A percentile compares a stretch with the other conserved stretches of the same genome.
Conservation (phyloP, 2,329 filamentous ascomycete species). For the Monosporascus sp. region DNA sequence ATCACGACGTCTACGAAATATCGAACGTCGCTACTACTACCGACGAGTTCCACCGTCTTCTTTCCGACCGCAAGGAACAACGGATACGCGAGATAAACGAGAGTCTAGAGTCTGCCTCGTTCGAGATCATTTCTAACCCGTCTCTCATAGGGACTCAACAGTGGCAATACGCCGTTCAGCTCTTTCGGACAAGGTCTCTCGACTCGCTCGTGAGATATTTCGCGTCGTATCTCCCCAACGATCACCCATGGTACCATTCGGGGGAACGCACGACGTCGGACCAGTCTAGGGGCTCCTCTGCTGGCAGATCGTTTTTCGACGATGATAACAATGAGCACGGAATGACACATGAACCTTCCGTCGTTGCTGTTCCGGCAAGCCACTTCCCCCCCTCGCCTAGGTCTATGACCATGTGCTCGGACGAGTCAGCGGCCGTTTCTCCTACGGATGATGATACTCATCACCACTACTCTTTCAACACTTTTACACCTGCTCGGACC, state of each 20-base stretch:
- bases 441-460: slow-evolving; percentile 28
- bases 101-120: slow-evolving; percentile 51
- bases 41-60: slow-evolving; percentile 50
- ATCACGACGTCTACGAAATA: slow-evolving; percentile 57
- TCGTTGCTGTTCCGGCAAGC: slow-evolving; percentile 24
- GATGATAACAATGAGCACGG: slow-evolving; percentile 34
- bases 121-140: slow-evolving; percentile 58
- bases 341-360: slow-evolving; percentile 42
- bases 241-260: slow-evolving; percentile 38
- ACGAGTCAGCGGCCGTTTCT: slow-evolving; percentile 36
- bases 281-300: slow-evolving; percentile 23
- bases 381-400: slow-evolving; percentile 42
- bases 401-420: slow-evolving; percentile 45
- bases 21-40: slow-evolving; percentile 44
- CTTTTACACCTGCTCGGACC: slow-evolving; percentile 40
- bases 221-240: slow-evolving; percentile 51
- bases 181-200: slow-evolving; percentile 54
- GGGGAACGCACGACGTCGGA: slow-evolving; percentile 27
- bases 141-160: slow-evolving; percentile 53
- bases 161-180: slow-evolving; percentile 54
- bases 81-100: slow-evolving; percentile 52
- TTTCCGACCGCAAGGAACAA: slow-evolving; percentile 49
- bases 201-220: slow-evolving; percentile 59
- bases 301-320: slow-evolving; percentile 35
- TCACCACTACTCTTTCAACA: slow-evolving; percentile 27